Percentiles rank a stretch among this genome's conserved stretches.
Conservation (phyloP, 306 rosid genomes). For the Gynostemma pentaphyllum region DNA sequence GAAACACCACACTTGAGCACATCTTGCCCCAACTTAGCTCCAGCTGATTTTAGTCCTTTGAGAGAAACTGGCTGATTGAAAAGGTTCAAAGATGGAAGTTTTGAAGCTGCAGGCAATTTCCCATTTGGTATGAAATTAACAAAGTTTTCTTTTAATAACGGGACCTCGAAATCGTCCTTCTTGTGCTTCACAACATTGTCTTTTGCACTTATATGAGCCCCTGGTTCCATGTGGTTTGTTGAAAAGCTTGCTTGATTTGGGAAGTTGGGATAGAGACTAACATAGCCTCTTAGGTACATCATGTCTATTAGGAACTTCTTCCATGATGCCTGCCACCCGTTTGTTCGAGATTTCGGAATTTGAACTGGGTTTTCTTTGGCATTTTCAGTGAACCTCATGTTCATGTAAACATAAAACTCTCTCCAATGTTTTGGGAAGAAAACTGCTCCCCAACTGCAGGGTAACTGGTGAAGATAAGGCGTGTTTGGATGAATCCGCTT, state of each 20-base stretch:
- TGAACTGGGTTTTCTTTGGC: constrained; percentile 83
- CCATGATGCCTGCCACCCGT: constrained; percentile 99
- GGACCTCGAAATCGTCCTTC: constrained; percentile 80
- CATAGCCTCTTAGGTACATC: constrained; percentile 97
- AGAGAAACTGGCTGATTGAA: constrained; percentile 76
- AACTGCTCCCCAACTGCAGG: constrained; percentile 96
- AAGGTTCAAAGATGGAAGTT: constrained; percentile 70
- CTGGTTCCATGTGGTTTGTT: constrained; percentile 97
- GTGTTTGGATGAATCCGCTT: constrained; percentile 67
- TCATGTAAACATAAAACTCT: constrained; percentile 92
- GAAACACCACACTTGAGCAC: constrained; percentile 67
- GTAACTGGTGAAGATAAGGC: constrained; percentile 88
- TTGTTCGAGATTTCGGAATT: constrained; percentile 84
- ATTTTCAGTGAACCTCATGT: constrained; percentile 78
- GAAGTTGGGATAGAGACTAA: constrained; percentile 83
- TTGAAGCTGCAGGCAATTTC: constrained; percentile 75
- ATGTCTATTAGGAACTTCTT: constrained; percentile 90
- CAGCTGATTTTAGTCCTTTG: constrained; percentile 80
- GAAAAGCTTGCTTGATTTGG: constrained; percentile 88
- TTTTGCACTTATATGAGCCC: constrained; percentile 91
- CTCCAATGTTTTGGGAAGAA: constrained; percentile 98
- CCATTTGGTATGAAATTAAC: constrained; percentile 42
- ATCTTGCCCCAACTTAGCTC: constrained; percentile 87
- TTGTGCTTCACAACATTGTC: constrained; percentile 70
- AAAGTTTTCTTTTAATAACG: constrained; percentile 64